Percentiles rank a stretch among this genome's conserved stretches.
Conservation (phyloP, 176 grass and related monocot species). For the Areca catechu region DNA sequence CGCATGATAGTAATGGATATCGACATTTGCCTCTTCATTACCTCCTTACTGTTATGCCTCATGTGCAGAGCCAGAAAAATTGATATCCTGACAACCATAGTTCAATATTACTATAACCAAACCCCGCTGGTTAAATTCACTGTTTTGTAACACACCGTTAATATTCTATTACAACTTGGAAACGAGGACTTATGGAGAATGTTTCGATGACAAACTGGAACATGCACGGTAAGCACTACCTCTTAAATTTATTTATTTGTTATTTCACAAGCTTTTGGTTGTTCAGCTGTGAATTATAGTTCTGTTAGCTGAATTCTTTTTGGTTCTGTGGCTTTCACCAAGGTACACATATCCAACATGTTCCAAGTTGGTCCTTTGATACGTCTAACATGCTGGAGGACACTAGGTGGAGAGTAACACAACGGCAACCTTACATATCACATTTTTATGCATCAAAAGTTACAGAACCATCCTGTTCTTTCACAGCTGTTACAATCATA, state of each 20-base stretch:
- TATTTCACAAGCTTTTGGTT: neutral
- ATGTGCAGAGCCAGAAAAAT: no score
- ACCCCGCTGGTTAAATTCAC: no score
- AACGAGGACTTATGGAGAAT: conserved; percentile 30
- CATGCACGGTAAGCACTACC: conserved; percentile 50
- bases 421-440: neutral
- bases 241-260: conserved; percentile 4
- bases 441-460: no score
- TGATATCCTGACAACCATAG: no score
- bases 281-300: conserved; percentile 18
- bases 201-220: conserved; percentile 51
- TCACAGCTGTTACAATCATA: no score
- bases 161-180: no score
- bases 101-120: no score
- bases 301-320: neutral
- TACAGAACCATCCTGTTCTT: no score
- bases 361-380: conserved; percentile 52
- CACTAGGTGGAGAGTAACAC: conserved; percentile 65
- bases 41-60: no score
- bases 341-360: conserved; percentile 89
- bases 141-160: no score
- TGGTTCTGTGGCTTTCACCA: conserved; percentile 27
- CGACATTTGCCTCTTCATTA: no score
- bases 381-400: conserved; percentile 34
- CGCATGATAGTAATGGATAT: no score